Base-by-base conservation (phyloP, 257 asterid genomes). In the Plantago major region DNA sequence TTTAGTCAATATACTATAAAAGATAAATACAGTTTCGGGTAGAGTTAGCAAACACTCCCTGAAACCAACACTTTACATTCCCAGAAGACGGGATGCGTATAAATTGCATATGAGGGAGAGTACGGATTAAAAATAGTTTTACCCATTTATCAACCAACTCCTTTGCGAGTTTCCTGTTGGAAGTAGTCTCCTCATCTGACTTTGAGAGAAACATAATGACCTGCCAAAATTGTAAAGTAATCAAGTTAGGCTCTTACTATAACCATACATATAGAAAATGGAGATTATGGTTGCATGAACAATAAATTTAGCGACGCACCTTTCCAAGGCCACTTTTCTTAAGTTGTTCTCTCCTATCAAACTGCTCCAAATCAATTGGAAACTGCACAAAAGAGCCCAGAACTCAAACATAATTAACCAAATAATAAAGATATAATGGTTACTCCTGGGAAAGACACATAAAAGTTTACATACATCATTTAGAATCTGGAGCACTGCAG, bases 131-230 rank as follows among this genome's bases (percentile, higher is more conserved):
- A 51, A 50, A 43, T 19, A 38, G 47, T 17, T 14, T 80, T 86
- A 92, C 99, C 99, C 99, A 93, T 84, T 89, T 85, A 78, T 93
- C 99, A 74, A 93, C 97, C 89, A 89, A 81, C 78, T 93, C 99
- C 67, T 89, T 89, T 13, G 99, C 99, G 51, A 89, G 94, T 73
- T 79, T 93, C 46, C 96, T 64, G 71, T 93, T 93, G 65, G 97
- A 43, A 37, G 99, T 77, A 50, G 97, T 93, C 79, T 93, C 99
- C 76, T 93, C 99, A 65, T 86, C 97, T 42, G 96, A 87, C 76
- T 93, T 93, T 1, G 99, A 89, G 65, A 93, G 78, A 68, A 93
- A 93, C 99, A 93, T 93, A 65, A 93, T 83, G 60, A 92, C 99
- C 99, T 89, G 83, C 68, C 72, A 40, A 62, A 68, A 55, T 43